Evolutionary conservation across 306 rosid genomes (phyloP).

Genomic region (Clitoria ternatea): DNA sequence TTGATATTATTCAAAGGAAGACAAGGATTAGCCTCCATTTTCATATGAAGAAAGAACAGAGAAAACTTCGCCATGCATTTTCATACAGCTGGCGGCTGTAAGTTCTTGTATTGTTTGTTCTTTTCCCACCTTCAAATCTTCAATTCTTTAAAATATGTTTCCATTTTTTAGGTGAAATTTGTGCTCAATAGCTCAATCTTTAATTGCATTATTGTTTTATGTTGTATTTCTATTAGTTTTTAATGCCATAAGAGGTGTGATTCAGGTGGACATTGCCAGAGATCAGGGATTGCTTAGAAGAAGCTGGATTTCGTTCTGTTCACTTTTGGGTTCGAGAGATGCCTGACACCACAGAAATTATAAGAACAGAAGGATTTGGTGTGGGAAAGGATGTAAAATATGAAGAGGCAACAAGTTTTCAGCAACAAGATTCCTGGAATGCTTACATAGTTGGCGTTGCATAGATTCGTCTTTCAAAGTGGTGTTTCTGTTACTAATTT

Average conservation of each 20-base stretch:
- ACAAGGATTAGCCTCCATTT: conserved; percentile 92
- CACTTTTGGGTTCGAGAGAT: conserved; percentile 82
- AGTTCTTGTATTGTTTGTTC: conserved; percentile 29
- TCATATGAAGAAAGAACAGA: conserved; percentile 65
- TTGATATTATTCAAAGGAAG: conserved; percentile 74
- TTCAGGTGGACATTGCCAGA: conserved; percentile 95
- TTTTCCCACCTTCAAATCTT: conserved; percentile 10
- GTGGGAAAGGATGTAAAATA: conserved; percentile 60
- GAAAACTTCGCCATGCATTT: conserved; percentile 78
- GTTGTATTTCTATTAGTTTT: conserved; percentile 17
- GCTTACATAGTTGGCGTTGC: conserved; percentile 84
- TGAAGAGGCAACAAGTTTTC: conserved; percentile 69
- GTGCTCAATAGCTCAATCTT: background rate
- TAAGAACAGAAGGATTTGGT: conserved; percentile 65
- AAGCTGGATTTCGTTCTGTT: conserved; percentile 76
- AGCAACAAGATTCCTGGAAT: conserved; percentile 86
- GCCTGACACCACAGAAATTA: conserved; percentile 59
- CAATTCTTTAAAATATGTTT: background rate
- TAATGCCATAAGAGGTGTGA: conserved; percentile 17
- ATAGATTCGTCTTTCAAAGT: conserved; percentile 29
- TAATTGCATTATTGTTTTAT: background rate
- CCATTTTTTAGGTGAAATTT: background rate
- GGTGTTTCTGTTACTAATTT: background rate
- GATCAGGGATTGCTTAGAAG: conserved; percentile 86
- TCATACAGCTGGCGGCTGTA: conserved; percentile 93